Conservation (phyloP, 192 early-diverging fungal genomes). For the Entophlyctis helioformis region DNA sequence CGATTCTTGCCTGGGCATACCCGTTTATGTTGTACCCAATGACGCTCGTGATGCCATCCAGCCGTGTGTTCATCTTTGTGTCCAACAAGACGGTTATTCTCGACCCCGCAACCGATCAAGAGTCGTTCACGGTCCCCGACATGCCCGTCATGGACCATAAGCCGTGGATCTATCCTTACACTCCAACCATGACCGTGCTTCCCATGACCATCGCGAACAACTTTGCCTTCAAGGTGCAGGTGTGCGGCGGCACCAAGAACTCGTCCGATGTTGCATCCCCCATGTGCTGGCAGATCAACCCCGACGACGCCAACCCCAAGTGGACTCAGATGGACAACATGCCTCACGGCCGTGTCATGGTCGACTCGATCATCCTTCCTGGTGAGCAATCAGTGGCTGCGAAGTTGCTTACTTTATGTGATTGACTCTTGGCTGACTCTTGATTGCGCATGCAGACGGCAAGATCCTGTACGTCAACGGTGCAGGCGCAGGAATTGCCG, state of each 20-base stretch:
- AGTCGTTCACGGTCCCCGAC: not conserved
- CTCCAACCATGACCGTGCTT: not conserved
- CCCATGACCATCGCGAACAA: constrained; percentile 9
- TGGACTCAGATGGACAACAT: constrained; percentile 16
- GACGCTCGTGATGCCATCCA: constrained; percentile 9
- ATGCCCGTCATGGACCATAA: not conserved
- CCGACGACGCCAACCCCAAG: constrained; percentile 8
- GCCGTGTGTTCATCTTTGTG: constrained; percentile 11
- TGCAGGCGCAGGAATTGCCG: constrained; percentile 15
- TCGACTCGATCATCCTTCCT: no score
- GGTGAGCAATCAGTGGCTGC: no score
- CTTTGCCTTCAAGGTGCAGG: constrained; percentile 1
- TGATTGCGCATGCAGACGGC: constrained; percentile 9
- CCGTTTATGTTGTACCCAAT: constrained; percentile 10
- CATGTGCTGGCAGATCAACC: constrained; percentile 7
- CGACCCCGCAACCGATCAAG: constrained; percentile 3
- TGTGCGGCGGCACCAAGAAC: constrained; percentile 21
- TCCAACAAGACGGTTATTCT: constrained; percentile 12
- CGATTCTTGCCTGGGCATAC: constrained; percentile 5
- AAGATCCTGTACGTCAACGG: constrained; percentile 20
- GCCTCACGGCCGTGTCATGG: constrained; percentile 18
- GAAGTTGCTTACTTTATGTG: no score
- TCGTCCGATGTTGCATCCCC: constrained; percentile 1
- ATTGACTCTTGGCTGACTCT: no score
- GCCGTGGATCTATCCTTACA: constrained; percentile 16